Conservation (phyloP, 2,329 filamentous ascomycete genomes). For the Biscogniauxia marginata region DNA sequence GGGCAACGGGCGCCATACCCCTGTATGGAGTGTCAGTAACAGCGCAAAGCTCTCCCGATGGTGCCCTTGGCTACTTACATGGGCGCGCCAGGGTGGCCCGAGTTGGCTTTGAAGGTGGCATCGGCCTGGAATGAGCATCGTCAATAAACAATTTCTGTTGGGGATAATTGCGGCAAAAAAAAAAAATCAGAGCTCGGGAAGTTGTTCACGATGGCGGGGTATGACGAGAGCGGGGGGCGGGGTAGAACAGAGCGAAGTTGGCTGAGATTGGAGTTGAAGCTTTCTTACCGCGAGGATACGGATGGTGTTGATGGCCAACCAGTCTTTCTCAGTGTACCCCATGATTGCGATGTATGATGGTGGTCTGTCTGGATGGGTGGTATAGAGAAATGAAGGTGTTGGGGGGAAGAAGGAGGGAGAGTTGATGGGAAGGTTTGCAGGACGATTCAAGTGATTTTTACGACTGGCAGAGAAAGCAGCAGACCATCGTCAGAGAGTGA, state of each 20-base stretch:
- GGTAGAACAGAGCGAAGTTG: slow-evolving; percentile 7
- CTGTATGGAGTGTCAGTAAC: slow-evolving; percentile 36
- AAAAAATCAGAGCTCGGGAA: slow-evolving; percentile 5
- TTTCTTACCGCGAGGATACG: slow-evolving; percentile 83
- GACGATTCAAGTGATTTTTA: slow-evolving; percentile 26
- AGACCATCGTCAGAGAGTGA: too few relatives aligned
- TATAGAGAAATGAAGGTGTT: slow-evolving; percentile 14
- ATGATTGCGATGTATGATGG: slow-evolving; percentile 56
- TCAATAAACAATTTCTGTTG: slow-evolving; percentile 19
- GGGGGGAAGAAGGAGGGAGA: slow-evolving; percentile 18
- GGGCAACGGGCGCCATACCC: slow-evolving; percentile 89
- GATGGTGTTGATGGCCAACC: slow-evolving; percentile 97
- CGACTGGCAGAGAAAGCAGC: background rate
- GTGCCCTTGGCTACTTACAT: slow-evolving; percentile 59
- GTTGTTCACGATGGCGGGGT: slow-evolving; percentile 33
- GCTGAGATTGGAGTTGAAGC: slow-evolving; percentile 13
- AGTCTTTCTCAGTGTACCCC: slow-evolving; percentile 84
- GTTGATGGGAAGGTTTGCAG: slow-evolving; percentile 24
- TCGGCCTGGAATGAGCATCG: slow-evolving; percentile 66
- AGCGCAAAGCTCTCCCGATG: slow-evolving; percentile 3
- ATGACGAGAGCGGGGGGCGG: slow-evolving; percentile 25
- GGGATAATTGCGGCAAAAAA: slow-evolving; percentile 14
- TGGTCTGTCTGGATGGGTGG: slow-evolving; percentile 20
- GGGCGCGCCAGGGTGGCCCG: slow-evolving; percentile 96
- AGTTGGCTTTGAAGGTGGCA: slow-evolving; percentile 95